A percentile compares a stretch with the other conserved stretches of the same genome.
Evolutionary conservation across 495 filamentous ascomycete genomes (phyloP).

Genomic region (Tuber melanosporum): DNA sequence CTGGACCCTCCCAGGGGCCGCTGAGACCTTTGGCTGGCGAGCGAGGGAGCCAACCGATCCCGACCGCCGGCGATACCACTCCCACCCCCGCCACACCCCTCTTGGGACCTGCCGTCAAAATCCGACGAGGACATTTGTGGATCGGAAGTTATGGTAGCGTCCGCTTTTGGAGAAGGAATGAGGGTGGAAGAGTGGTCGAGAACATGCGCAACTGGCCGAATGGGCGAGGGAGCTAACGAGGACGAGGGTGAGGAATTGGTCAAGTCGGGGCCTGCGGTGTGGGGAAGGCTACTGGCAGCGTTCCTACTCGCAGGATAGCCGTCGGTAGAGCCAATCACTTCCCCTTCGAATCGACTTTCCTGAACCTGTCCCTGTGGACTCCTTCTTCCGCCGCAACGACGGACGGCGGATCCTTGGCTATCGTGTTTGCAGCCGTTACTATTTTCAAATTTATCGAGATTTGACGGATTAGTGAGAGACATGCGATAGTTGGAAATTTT

Average conservation of each 20-base stretch:
- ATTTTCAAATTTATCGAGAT: constrained; percentile 21
- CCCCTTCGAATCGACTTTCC: constrained; percentile 30
- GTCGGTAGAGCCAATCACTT: constrained; percentile 21
- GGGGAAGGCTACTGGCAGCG: constrained; percentile 8
- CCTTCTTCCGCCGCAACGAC: constrained; percentile 14
- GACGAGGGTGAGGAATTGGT: not conserved
- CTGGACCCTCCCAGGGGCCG: constrained; percentile 20
- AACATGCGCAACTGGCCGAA: constrained; percentile 4
- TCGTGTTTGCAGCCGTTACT: constrained; percentile 25
- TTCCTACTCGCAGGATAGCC: constrained; percentile 13
- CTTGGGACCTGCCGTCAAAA: constrained; percentile 20
- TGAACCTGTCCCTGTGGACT: constrained; percentile 15
- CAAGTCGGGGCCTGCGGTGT: not conserved
- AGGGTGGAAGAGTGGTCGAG: constrained; percentile 6
- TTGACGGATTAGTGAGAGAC: constrained; percentile 21
- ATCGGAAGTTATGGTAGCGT: constrained; percentile 22
- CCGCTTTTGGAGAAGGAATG: constrained; percentile 16
- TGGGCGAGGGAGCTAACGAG: constrained; percentile 3
- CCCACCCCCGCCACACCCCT: constrained; percentile 22
- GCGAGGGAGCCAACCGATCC: constrained; percentile 20
- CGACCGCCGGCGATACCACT: constrained; percentile 9
- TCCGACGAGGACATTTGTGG: constrained; percentile 17
- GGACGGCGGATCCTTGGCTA: constrained; percentile 21
- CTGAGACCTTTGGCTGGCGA: constrained; percentile 26
- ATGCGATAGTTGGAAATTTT: constrained; percentile 14